Evolutionary conservation across 805 yeast genomes (phyloP), one percentile per base, ranked within the genome.

Genomic region (Candida yuanshanica): DNA sequence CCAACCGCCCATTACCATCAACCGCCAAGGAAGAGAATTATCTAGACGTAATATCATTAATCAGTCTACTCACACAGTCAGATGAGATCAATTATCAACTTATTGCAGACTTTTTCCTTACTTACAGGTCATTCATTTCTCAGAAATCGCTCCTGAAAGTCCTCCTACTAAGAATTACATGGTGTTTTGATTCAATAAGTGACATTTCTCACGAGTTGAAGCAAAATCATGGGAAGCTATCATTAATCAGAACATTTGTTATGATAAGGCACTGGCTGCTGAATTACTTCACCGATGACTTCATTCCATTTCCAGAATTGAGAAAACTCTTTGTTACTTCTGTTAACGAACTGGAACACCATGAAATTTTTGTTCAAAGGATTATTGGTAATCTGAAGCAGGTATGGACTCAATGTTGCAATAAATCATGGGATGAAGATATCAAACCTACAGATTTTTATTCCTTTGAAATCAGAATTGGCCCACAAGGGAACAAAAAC

Each of bases 271-370:
- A 87, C 64, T 91, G 98, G 95, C 60, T 91, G 16, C 63, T 86
- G 44, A 91, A 90, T 60, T 90, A 86, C 59, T 93, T 88, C 53
- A 72, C 79, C 33, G 91, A 86, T 56, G 98, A 93, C 60, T 93
- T 90, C 58, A 65, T 82, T 20, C 62, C 74, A 13, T 69, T 75
- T 36, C 51, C 64, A 17, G 67, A 71, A 40, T 61, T 83, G 25
- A 65, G 89, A 41, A 48, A 52, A 18, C 50, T 60, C 20, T 71
- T 78, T 42, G 59, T 70, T 4, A 47, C 31, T 70, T 75, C 56
- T 64, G 60, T 46, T 37, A 57, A 44, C 50, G 12, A 36, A 14
- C 29, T 51, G 9, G 22, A 39, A 20, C 48, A 44, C 23, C 16
- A 41, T 23, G 52, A 58, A 36, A 29, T 51, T 37, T 48, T 66